Evolutionary conservation across 1,284 basidiomycete species (phyloP).

Genomic region (Ganoderma sp.): DNA sequence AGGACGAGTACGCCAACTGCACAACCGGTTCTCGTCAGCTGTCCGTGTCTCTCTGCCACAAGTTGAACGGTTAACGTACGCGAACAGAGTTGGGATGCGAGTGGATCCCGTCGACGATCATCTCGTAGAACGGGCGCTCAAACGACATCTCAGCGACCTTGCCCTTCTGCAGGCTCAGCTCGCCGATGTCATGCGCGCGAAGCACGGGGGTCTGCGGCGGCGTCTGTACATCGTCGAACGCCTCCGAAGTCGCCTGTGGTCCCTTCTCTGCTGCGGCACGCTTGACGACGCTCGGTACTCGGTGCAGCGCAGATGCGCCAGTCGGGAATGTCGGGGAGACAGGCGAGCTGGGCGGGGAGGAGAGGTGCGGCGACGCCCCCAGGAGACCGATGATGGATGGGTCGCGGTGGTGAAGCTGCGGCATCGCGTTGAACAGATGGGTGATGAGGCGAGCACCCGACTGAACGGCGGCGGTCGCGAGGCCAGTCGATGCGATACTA

Average conservation of each 20-base stretch:
- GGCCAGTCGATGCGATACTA: conserved; percentile 69
- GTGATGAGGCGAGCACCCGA: conserved; percentile 85
- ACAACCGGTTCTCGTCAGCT: too few relatives aligned
- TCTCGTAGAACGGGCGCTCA: conserved; percentile 81
- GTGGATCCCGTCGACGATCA: conserved; percentile 92
- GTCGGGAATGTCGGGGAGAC: conserved; percentile 29
- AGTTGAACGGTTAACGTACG: too few relatives aligned
- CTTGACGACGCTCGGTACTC: conserved; percentile 33
- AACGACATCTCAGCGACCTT: conserved; percentile 48
- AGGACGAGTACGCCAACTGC: conserved; percentile 85
- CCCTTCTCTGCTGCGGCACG: conserved; percentile 33
- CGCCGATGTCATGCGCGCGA: conserved; percentile 31
- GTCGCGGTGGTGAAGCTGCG: conserved; percentile 83
- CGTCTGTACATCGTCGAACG: conserved; percentile 64
- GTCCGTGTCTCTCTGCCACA: too few relatives aligned
- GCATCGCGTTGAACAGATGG: conserved; percentile 94
- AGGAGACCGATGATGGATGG: conserved; percentile 88
- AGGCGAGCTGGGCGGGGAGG: conserved; percentile 44
- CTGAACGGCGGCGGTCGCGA: conserved; percentile 70
- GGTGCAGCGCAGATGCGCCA: conserved; percentile 21
- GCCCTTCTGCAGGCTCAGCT: conserved; percentile 44
- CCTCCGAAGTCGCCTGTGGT: conserved; percentile 56
- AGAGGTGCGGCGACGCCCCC: conserved; percentile 72
- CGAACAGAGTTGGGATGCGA: conserved; percentile 89
- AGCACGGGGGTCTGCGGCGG: conserved; percentile 63